Percentiles rank a stretch among this genome's conserved stretches.
phyloP scores from a whole-genome alignment of 768 basidiomycete species.

The Coprinopsis sp. region DNA sequence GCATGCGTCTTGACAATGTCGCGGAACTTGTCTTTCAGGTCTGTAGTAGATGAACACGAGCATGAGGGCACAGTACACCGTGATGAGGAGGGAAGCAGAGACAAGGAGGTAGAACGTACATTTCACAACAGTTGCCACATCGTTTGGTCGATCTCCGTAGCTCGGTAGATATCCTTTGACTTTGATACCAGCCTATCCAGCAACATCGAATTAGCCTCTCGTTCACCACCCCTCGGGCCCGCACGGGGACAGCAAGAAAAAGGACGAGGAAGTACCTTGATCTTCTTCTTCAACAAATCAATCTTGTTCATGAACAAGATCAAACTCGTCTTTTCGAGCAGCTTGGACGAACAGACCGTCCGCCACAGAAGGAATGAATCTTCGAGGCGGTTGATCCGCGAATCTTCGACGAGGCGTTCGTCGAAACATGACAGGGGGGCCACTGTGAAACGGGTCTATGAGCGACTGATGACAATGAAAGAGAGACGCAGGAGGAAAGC shows the following conservation, averaged over 20 bases:
- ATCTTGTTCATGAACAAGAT: constrained; percentile 66
- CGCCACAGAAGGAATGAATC: constrained; percentile 73
- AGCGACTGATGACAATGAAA: too few relatives aligned
- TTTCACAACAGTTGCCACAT: constrained; percentile 55
- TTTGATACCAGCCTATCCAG: constrained; percentile 40
- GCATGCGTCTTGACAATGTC: constrained; percentile 32
- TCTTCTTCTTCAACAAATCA: constrained; percentile 63
- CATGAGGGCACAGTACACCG: neutral
- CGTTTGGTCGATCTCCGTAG: constrained; percentile 68
- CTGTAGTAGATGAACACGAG: constrained; percentile 38
- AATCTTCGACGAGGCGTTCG: constrained; percentile 67
- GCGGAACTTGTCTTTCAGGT: constrained; percentile 47
- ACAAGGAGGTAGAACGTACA: constrained; percentile 36
- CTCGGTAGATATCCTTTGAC: constrained; percentile 59
- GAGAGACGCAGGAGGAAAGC: neutral
- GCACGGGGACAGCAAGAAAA: too few relatives aligned
- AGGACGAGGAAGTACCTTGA: too few relatives aligned
- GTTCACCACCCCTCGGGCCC: too few relatives aligned
- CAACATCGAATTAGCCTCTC: constrained; percentile 52
- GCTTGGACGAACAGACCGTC: constrained; percentile 58
- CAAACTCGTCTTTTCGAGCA: constrained; percentile 53
- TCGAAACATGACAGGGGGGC: constrained; percentile 75
- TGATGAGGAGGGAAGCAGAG: neutral
- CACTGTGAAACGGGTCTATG: constrained; percentile 28
- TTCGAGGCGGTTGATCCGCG: constrained; percentile 64